Evolutionary conservation across 1,284 basidiomycete species (phyloP).

Genomic region (Boletus sp.): DNA sequence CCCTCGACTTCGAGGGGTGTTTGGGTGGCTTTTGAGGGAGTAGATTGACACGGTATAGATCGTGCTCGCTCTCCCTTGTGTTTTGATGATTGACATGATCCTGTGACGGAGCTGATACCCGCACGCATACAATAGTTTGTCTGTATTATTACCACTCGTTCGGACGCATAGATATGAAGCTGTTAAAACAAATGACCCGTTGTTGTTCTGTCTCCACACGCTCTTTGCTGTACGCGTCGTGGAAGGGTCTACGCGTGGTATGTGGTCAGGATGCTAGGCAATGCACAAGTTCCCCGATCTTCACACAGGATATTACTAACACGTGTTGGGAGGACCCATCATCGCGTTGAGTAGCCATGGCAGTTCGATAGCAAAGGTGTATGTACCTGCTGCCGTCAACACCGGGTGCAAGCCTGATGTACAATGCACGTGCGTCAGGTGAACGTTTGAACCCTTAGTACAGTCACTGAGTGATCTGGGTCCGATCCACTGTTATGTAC

Average conservation of each 20-base stretch:
- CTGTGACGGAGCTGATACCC: constrained; percentile 29
- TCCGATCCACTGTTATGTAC: background rate
- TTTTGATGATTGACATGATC: constrained; percentile 5
- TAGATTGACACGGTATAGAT: constrained; percentile 10
- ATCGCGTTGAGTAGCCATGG: background rate
- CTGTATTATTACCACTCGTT: constrained; percentile 26
- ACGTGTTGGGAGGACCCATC: background rate
- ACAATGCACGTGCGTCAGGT: background rate
- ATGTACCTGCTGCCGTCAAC: background rate
- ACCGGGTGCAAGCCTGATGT: background rate
- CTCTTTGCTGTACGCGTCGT: background rate
- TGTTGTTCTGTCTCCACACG: background rate
- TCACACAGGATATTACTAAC: constrained; percentile 3
- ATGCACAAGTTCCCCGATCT: background rate
- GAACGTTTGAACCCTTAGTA: background rate
- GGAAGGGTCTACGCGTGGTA: background rate
- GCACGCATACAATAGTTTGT: constrained; percentile 19
- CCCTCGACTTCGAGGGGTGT: constrained; percentile 42
- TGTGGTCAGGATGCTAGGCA: background rate
- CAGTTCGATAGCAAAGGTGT: background rate
- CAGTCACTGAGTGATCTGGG: too few species aligned
- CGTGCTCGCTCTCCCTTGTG: constrained; percentile 4
- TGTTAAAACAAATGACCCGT: background rate
- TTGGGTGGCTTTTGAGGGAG: constrained; percentile 45
- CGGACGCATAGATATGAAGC: constrained; percentile 18